These are phyloP conservation scores for Petunia hybrid DNA, from an alignment of 305 asterid species.

Conservation along the genomic window DNA sequence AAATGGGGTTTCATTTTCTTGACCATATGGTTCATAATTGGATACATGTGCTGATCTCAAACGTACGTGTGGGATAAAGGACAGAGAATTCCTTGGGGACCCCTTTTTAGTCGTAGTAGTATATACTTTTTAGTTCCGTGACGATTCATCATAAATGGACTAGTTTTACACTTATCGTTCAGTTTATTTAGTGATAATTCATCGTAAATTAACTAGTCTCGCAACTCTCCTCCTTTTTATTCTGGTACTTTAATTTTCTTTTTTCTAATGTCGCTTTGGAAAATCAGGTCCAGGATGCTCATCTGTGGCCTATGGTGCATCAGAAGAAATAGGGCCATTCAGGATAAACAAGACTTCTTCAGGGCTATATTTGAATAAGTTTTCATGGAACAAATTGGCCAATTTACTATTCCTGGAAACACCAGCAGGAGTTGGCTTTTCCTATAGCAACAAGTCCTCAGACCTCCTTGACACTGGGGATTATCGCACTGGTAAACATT, in stretches of 20 bases:
- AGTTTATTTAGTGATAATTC: too few relatives aligned
- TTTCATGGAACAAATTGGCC: conserved; percentile 86
- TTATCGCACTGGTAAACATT: conserved; percentile 69
- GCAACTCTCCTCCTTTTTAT: too few relatives aligned
- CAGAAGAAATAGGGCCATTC: conserved; percentile 96
- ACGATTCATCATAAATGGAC: too few relatives aligned
- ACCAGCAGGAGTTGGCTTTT: conserved; percentile 97
- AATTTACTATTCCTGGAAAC: conserved; percentile 85
- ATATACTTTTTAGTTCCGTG: neutral
- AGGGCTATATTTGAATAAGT: conserved; percentile 73
- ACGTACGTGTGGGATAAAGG: neutral
- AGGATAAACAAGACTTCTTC: conserved; percentile 67
- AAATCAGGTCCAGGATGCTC: conserved; percentile 93
- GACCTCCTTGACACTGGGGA: conserved; percentile 90
- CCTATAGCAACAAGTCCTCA: conserved; percentile 80
- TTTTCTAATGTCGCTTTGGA: neutral
- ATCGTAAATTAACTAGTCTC: too few relatives aligned
- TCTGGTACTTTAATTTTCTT: neutral
- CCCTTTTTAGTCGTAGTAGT: neutral
- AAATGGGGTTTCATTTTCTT: conserved; percentile 23
- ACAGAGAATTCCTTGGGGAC: conserved; percentile 28
- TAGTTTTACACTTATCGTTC: too few relatives aligned
- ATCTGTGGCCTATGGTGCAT: conserved; percentile 99
- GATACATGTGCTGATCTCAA: conserved; percentile 32
- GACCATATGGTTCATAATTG: neutral